These are phyloP conservation scores for Syncephalastrum monosporum DNA, from an alignment of 371 early-diverging fungal species.

Conservation along the genomic window DNA sequence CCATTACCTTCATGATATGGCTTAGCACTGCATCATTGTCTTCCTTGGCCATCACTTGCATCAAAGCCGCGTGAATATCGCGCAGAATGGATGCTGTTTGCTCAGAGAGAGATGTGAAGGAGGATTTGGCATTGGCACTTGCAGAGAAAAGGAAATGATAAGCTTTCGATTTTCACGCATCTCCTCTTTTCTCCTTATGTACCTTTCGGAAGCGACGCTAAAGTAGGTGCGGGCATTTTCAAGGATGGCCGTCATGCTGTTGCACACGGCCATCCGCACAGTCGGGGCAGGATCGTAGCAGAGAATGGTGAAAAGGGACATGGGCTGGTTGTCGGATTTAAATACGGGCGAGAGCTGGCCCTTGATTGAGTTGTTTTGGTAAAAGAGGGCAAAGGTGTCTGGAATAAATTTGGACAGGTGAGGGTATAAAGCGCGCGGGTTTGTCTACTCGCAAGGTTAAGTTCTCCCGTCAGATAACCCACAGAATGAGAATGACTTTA, in stretches of 20 bases:
- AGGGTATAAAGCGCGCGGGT: slow-evolving; percentile 56
- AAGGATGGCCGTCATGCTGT: slow-evolving; percentile 53
- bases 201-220: slow-evolving; percentile 60
- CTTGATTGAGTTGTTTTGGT: slow-evolving; percentile 22
- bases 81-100: slow-evolving; percentile 38
- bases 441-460: slow-evolving; percentile 31
- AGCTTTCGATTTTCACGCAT: no score
- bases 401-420: slow-evolving; percentile 63
- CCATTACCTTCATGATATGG: slow-evolving; percentile 32
- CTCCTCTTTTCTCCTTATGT: not conserved
- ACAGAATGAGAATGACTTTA: slow-evolving; percentile 10
- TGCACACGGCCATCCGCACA: slow-evolving; percentile 57
- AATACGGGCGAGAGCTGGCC: slow-evolving; percentile 21
- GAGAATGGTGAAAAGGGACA: slow-evolving; percentile 46
- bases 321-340: slow-evolving; percentile 38
- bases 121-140: slow-evolving; percentile 29
- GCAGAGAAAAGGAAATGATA: not conserved
- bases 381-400: slow-evolving; percentile 39
- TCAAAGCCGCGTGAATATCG: slow-evolving; percentile 45
- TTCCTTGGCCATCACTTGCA: slow-evolving; percentile 37
- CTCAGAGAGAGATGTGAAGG: slow-evolving; percentile 50
- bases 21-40: slow-evolving; percentile 24
- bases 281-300: slow-evolving; percentile 40
- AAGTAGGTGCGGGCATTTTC: slow-evolving; percentile 63
- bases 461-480: not conserved